Evolutionary conservation across 768 basidiomycete species (phyloP), one percentile per base, ranked within the genome.

Genomic region (Amanita exitialis): DNA sequence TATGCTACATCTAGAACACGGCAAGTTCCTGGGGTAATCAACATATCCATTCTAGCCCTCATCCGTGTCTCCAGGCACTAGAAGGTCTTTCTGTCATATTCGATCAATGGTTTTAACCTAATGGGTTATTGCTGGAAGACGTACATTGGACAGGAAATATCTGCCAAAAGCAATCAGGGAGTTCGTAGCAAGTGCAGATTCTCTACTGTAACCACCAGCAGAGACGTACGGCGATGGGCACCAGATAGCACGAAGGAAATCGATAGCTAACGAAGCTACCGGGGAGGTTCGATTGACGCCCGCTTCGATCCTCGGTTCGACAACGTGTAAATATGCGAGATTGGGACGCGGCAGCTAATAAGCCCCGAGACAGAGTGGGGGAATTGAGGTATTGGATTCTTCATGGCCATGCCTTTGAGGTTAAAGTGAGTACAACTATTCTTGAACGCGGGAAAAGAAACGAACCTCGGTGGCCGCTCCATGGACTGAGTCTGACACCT

Each of bases 401-500:
- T 54, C 76, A 79, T 78, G 8, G 67, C 61, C 77, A 83, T 78
- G 6, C 43, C 43, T 39, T 69, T 73, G 72, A 54, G 2, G 3
- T 49, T 44, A 16, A 39, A 1, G 10, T 44, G 18, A 44, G 27
- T 12, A 44, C 10, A 30, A 13, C 9, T 12, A 12, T 25, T 23
- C 12, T 7, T 9, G 4, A 2, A 18, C 23, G 23, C 20, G 6
- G 21, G 42, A 3, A 18, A 47, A 15, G n/a, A 43, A 51, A 47
- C 39, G 28, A 10, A 70, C 72, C n/a, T n/a, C n/a, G n/a, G n/a
- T 68, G 55, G 73, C 71, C 39, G 38, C 64, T 67, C 78, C 77
- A 84, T 2, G 80, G 83, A 51, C 78, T 77, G 30, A 86, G 34
- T 6, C 83, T 70, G 38, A 87, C 66, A 0, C 66, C 79, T 1